Percentiles rank a stretch among this genome's conserved stretches.
Evolutionary conservation across 768 basidiomycete genomes (phyloP).

Genomic region (Russula foetens): DNA sequence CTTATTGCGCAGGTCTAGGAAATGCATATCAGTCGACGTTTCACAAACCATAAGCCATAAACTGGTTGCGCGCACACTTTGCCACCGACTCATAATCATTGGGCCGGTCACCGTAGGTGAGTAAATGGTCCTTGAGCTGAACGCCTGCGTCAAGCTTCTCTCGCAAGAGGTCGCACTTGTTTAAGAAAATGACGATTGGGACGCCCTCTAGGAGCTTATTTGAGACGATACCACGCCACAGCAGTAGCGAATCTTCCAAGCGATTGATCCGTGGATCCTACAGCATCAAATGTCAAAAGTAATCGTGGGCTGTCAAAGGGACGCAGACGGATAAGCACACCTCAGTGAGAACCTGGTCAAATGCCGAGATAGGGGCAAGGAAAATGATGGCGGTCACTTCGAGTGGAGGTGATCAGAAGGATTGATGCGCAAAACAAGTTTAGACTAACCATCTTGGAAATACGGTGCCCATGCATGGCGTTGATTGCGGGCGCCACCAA

Average conservation of each 20-base stretch:
- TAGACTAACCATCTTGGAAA: conserved; percentile 66
- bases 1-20: conserved; percentile 62
- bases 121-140: conserved; percentile 58
- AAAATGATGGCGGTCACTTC: conserved; percentile 84
- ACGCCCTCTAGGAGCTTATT: conserved; percentile 68
- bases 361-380: conserved; percentile 80
- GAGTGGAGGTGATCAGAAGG: conserved; percentile 7
- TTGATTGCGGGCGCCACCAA: conserved; percentile 74
- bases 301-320: conserved; percentile 11
- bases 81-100: conserved; percentile 75
- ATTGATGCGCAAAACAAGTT: conserved; percentile 1
- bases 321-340: conserved; percentile 29
- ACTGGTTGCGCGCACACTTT: conserved; percentile 43
- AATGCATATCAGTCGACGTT: background rate
- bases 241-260: conserved; percentile 65
- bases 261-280: conserved; percentile 71
- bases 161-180: conserved; percentile 74
- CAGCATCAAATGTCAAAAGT: background rate
- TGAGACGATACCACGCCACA: conserved; percentile 68
- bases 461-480: conserved; percentile 85
- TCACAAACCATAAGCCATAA: background rate
- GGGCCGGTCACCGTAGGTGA: conserved; percentile 61
- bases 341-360: conserved; percentile 77
- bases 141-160: conserved; percentile 73
- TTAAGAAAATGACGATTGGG: conserved; percentile 74